phyloP scores from a whole-genome alignment of 371 early-diverging fungal genomes.

The Saksenaea oblongispora region DNA sequence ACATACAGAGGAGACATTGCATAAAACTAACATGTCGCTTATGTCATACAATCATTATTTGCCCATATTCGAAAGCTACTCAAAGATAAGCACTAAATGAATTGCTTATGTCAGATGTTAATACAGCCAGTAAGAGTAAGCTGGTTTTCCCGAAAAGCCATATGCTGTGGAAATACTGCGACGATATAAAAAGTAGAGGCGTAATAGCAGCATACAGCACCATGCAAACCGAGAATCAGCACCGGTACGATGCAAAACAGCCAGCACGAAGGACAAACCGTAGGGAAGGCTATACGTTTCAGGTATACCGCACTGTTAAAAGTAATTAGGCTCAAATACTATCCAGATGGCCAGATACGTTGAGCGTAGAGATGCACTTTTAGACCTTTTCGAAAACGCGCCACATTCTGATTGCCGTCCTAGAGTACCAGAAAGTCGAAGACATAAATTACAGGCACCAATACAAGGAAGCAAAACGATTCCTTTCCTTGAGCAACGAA shows the following conservation, averaged over 20 bases:
- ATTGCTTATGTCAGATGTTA: too few species aligned
- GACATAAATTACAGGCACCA: too few species aligned
- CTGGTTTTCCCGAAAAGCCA: slow-evolving; percentile 7
- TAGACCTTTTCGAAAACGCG: too few species aligned
- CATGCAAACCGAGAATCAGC: not conserved
- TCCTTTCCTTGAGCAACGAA: too few species aligned
- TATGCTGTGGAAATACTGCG: not conserved
- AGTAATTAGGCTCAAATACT: too few species aligned
- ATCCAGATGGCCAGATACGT: too few species aligned
- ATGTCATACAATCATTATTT: not conserved
- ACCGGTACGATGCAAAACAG: slow-evolving; percentile 6
- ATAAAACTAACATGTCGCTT: not conserved
- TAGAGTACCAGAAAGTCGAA: too few species aligned
- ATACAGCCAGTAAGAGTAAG: not conserved
- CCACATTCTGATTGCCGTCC: too few species aligned
- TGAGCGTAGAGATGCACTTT: too few species aligned
- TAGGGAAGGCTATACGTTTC: too few species aligned
- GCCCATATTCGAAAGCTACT: not conserved
- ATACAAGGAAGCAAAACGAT: too few species aligned
- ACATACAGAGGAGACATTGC: not conserved
- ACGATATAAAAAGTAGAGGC: not conserved
- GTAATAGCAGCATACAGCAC: slow-evolving; percentile 1
- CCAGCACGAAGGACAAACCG: not conserved
- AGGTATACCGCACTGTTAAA: too few species aligned
- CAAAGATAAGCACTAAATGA: not conserved